A percentile compares a stretch with the other conserved stretches of the same genome.
Evolutionary conservation across 768 basidiomycete species (phyloP).

Genomic region (Gloeostereum incarnatum): DNA sequence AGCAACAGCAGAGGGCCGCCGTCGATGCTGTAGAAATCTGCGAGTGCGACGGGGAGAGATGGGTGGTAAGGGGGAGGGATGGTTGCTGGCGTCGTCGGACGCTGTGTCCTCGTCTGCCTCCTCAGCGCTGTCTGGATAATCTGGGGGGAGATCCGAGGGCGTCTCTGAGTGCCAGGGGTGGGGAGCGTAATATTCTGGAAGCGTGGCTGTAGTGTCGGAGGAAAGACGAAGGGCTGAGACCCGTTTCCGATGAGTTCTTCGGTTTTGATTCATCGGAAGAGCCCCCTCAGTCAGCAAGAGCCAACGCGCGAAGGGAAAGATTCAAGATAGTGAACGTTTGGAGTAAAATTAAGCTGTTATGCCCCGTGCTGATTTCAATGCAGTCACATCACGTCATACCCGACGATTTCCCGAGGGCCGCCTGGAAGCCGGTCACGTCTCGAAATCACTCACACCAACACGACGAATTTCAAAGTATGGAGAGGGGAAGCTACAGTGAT

Average conservation of each 20-base stretch:
- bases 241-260: slow-evolving; percentile 43
- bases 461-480: too few species aligned
- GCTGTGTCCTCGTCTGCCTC: slow-evolving; percentile 69
- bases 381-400: too few species aligned
- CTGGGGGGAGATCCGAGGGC: slow-evolving; percentile 57
- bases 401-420: too few species aligned
- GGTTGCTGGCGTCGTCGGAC: slow-evolving; percentile 20
- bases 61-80: slow-evolving; percentile 18
- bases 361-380: too few species aligned
- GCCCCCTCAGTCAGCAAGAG: too few species aligned
- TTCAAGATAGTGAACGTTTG: too few species aligned
- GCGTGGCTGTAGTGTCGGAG: slow-evolving; percentile 53
- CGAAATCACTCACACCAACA: too few species aligned
- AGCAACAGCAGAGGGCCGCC: slow-evolving; percentile 20
- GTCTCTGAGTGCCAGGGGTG: slow-evolving; percentile 12
- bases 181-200: slow-evolving; percentile 54
- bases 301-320: too few species aligned
- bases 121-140: slow-evolving; percentile 70
- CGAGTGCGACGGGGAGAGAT: slow-evolving; percentile 24
- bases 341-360: too few species aligned
- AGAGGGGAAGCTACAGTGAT: too few species aligned
- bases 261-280: too few species aligned
- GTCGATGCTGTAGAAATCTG: slow-evolving; percentile 15
- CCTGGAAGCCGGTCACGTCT: too few species aligned
- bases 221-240: slow-evolving; percentile 49